These are phyloP conservation scores for Balakata baccata DNA, from an alignment of 345 rosid species.

Conservation along the genomic window DNA sequence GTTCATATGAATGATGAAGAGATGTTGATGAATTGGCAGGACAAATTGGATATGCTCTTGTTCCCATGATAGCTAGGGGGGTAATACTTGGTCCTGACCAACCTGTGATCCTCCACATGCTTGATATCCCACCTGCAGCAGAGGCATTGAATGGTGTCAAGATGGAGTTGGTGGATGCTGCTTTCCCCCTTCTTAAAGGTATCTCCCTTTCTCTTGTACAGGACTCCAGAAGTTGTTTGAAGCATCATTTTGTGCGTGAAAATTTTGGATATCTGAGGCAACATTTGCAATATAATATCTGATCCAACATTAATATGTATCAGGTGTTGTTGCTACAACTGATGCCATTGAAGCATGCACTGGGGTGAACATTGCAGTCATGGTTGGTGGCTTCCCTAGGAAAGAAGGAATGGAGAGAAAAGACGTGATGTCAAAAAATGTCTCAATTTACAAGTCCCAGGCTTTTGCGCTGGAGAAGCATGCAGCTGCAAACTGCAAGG, in stretches of 20 bases:
- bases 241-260: conserved; percentile 9
- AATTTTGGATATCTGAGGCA: conserved; percentile 10
- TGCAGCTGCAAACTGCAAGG: conserved; percentile 98
- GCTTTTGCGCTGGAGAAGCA: conserved; percentile 90
- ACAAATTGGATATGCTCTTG: conserved; percentile 99
- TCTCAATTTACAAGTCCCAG: conserved; percentile 93
- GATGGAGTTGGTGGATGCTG: conserved; percentile 98
- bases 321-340: conserved; percentile 98
- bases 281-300: conserved; percentile 14
- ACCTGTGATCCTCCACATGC: conserved; percentile 99
- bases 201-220: not conserved
- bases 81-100: conserved; percentile 96
- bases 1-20: conserved; percentile 10
- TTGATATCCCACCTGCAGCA: conserved; percentile 95
- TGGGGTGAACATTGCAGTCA: conserved; percentile 78
- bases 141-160: conserved; percentile 95
- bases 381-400: conserved; percentile 99
- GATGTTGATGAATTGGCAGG: conserved; percentile 45
- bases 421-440: conserved; percentile 96
- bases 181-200: conserved; percentile 98
- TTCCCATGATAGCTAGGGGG: conserved; percentile 98
- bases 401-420: conserved; percentile 99
- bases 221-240: not conserved
- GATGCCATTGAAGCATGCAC: conserved; percentile 96
- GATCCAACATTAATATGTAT: conserved; percentile 13